Evolutionary conservation across 305 asterid species (phyloP), one percentile per base, ranked within the genome.

Genomic region (Solanum aculeatissimum): DNA sequence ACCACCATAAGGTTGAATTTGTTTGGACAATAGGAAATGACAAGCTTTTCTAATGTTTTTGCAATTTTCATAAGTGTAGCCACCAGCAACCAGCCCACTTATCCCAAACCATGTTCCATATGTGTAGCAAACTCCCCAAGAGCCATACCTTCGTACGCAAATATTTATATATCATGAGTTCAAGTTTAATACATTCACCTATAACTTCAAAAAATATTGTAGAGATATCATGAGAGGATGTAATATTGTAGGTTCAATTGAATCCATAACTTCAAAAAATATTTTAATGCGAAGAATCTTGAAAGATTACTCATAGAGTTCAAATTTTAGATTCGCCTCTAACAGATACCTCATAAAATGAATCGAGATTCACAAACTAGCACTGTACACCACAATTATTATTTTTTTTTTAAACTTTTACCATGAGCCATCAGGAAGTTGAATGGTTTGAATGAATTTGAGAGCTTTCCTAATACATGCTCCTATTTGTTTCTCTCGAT

Each of bases 51-150:
- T 84, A 2, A 93, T 75, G 83, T 86, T 71, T 54, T 72, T 54
- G 87, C 92, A 86, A 53, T 84, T 89, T 80, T 89, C 86, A 13
- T 88, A 92, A 11, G 91, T 90, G 85, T 81, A 87, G 15, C 94
- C 93, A 42, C 91, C 89, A 5, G 83, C 84, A 5, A 89, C 25
- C 2, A 93, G 87, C 19, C 95, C 94, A 8, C 85, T 88, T 84
- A 93, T 72, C 25, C 93, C 95, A 80, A 92, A 93, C 97, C 97
- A 93, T 72, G 94, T 91, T 60, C 95, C 97, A 9, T 93, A 92
- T 4, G 92, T 92, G 92, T 91, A 93, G 89, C 97, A 93, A 47
- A 93, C 85, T 74, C 94, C 97, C 97, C 97, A 93, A 25, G 92
- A 89, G 51, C 97, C 97, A 84, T 90, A 93, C 95, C 95, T 92